A percentile compares a stretch with the other conserved stretches of the same genome.
Conservation (phyloP, 441 rosid species). For the Populus hybrid region DNA sequence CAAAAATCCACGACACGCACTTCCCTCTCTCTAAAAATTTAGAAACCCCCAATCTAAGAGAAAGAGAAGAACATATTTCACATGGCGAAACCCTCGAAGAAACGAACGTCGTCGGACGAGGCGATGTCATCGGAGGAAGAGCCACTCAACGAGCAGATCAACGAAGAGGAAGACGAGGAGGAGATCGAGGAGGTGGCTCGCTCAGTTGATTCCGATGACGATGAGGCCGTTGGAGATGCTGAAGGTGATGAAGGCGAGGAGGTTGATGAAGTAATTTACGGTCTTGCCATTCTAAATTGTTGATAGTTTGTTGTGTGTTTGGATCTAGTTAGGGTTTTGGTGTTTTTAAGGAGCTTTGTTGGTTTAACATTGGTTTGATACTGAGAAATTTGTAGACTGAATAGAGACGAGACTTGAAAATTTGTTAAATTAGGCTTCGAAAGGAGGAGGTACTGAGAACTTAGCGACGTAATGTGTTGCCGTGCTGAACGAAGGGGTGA, state of each 20-base stretch:
- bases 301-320: not conserved
- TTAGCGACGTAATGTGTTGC: not conserved
- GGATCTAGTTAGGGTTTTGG: conserved; percentile 5
- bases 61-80: conserved; percentile 4
- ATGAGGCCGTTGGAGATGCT: conserved; percentile 39
- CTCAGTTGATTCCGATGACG: conserved; percentile 60
- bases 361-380: not conserved
- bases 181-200: conserved; percentile 96
- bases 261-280: conserved; percentile 42
- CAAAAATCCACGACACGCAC: not conserved
- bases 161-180: conserved; percentile 86
- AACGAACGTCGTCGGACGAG: conserved; percentile 62
- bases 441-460: no score
- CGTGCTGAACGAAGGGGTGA: not conserved
- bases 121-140: conserved; percentile 59
- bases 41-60: conserved; percentile 40
- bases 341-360: not conserved
- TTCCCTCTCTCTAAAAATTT: not conserved
- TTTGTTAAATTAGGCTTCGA: not conserved
- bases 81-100: conserved; percentile 70
- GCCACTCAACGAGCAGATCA: conserved; percentile 58
- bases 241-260: conserved; percentile 48
- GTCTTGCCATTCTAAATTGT: not conserved
- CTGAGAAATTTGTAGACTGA: not conserved
- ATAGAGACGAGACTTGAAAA: not conserved